These are phyloP conservation scores for Pythium volutum DNA, from an alignment of 352 stramenopile species.

Conservation along the genomic window DNA sequence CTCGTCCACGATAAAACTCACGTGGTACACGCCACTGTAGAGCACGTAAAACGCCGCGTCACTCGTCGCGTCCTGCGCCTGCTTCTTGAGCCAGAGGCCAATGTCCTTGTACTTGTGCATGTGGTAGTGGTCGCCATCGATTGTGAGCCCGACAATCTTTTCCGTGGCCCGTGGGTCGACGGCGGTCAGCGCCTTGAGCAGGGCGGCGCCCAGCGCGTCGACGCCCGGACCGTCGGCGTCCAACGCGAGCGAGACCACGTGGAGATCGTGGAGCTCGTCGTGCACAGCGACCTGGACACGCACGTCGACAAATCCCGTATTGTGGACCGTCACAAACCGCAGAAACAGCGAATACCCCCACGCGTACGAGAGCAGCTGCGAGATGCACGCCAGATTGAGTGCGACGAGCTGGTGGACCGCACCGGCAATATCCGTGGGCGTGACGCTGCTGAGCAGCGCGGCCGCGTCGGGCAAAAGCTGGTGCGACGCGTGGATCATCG, in stretches of 20 bases:
- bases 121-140: constrained; percentile 49
- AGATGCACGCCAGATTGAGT: constrained; percentile 37
- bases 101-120: constrained; percentile 37
- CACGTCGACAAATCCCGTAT: constrained; percentile 40
- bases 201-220: constrained; percentile 23
- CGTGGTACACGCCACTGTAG: constrained; percentile 37
- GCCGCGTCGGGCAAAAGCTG: constrained; percentile 28
- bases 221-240: constrained; percentile 32
- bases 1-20: constrained; percentile 45
- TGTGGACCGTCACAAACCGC: constrained; percentile 35
- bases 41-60: constrained; percentile 41
- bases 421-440: constrained; percentile 23
- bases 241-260: constrained; percentile 37
- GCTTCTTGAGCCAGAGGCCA: constrained; percentile 26
- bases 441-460: constrained; percentile 9
- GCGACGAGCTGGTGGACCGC: constrained; percentile 35
- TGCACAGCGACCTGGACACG: constrained; percentile 37
- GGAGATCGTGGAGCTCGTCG: constrained; percentile 48
- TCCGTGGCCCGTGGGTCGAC: constrained; percentile 36
- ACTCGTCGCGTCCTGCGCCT: constrained; percentile 23
- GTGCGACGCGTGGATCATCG: constrained; percentile 34
- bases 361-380: constrained; percentile 30
- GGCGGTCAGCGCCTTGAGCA: constrained; percentile 31
- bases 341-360: constrained; percentile 47
- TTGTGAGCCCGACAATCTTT: constrained; percentile 43